phyloP scores from a whole-genome alignment of 257 asterid species.

The Solanum clarkiae region DNA sequence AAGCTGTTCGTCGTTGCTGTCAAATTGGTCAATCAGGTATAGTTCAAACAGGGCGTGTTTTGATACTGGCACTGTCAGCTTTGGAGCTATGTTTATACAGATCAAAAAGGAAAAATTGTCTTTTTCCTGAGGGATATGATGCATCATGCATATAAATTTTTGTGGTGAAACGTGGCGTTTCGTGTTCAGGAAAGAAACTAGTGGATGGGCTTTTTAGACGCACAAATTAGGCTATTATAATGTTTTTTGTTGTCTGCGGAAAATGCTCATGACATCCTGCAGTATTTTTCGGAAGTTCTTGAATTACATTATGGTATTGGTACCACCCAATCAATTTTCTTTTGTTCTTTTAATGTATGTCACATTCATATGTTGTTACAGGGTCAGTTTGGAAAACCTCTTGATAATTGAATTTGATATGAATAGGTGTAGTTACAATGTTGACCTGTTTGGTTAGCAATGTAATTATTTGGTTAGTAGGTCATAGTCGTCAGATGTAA shows the following conservation, averaged over 20 bases:
- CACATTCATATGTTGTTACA: not conserved
- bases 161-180: not conserved
- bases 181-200: not conserved
- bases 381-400: too few relatives aligned
- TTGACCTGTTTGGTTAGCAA: too few relatives aligned
- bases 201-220: not conserved
- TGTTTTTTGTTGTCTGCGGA: not conserved
- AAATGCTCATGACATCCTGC: not conserved
- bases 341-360: not conserved
- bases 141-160: not conserved
- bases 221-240: not conserved
- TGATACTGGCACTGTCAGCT: not conserved
- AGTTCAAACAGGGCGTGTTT: not conserved
- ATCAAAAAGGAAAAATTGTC: not conserved
- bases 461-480: too few relatives aligned
- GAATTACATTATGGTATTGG: not conserved
- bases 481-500: too few relatives aligned
- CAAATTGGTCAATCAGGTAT: not conserved
- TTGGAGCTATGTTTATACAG: not conserved
- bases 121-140: not conserved
- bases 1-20: not conserved
- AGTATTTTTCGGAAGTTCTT: not conserved
- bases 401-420: too few relatives aligned
- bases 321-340: not conserved
- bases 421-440: too few relatives aligned